These are phyloP conservation scores for Ceratocystis variospora DNA, from an alignment of 2,329 filamentous ascomycete genomes.

Conservation along the genomic window DNA sequence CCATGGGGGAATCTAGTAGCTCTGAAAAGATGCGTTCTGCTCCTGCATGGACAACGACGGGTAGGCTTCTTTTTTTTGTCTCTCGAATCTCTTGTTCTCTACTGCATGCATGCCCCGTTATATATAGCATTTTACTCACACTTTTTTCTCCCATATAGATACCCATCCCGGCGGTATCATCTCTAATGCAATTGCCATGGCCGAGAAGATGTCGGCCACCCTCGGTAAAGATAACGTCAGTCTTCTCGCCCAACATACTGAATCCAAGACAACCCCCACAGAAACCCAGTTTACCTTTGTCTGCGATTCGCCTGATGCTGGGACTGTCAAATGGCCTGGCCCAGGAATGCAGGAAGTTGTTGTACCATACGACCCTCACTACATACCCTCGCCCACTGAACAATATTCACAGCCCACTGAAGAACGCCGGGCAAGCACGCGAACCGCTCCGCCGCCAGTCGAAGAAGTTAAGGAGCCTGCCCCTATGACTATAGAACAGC, in stretches of 20 bases:
- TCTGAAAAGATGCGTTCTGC: conserved; percentile 25
- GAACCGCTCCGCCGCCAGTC: not conserved
- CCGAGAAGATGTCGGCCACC: conserved; percentile 52
- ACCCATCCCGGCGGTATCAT: conserved; percentile 63
- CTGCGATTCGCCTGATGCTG: conserved; percentile 77
- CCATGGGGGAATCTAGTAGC: conserved; percentile 31
- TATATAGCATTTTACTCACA: conserved; percentile 18
- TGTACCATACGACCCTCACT: conserved; percentile 17
- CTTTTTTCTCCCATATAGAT: not conserved
- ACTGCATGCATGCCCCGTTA: not conserved
- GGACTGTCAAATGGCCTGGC: conserved; percentile 62
- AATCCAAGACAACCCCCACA: conserved; percentile 48
- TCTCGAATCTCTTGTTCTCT: not conserved
- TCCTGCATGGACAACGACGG: not conserved
- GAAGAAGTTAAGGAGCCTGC: conserved; percentile 6
- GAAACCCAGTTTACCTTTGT: conserved; percentile 94
- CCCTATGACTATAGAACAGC: conserved; percentile 16
- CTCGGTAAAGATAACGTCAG: conserved; percentile 66
- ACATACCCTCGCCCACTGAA: conserved; percentile 22
- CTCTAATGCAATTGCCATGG: conserved; percentile 79
- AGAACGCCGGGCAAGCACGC: not conserved
- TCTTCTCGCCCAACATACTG: conserved; percentile 55
- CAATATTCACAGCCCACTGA: conserved; percentile 19
- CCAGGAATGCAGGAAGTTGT: conserved; percentile 25
- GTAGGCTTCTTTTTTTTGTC: not conserved